Evolutionary conservation across 805 yeast genomes (phyloP), one percentile per base, ranked within the genome.

Genomic region (Danielia oregonensis): DNA sequence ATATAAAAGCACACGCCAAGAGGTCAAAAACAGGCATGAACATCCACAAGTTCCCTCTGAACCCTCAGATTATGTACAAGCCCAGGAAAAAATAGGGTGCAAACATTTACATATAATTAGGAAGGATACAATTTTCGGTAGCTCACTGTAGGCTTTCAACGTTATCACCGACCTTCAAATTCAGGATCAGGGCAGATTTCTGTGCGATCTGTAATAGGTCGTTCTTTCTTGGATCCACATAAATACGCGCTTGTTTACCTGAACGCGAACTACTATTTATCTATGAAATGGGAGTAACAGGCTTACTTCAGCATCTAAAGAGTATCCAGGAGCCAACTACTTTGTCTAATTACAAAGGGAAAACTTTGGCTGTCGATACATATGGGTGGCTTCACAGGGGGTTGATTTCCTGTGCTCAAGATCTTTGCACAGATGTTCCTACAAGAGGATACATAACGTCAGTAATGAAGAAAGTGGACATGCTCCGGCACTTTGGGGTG

Each of bases 311-410:
- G n/a, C 76, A 75, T 36, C 66, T 91, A 42, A 86, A 84, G 54
- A 77, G 83, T 18, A 82, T 86, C 26, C 93, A 84, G 49, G 71
- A 72, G 34, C 69, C 72, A 0, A 70, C 75, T 2, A 60, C 80
- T 2, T 61, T 89, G 29, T 71, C 73, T 36, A 61, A 73, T 23
- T 86, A 78, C 55, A 60, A 77, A 10, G 96, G 96, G 1, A 70
- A 80, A 49, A 78, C 84, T 0, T 62, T 89, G 27, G 99, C 95
- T 0, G 81, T 93, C n/a, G 99, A 93, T 54, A 89, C 95, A 0
- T 93, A 87, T 52, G 88, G 96, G 1, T 93, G 99, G 99, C 73
- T 93, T 4, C 99, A 93, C 59, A 76, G 86, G 43, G 89, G 93
- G 4, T 79, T 86, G 3, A 74, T 81, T 32, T 66, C 86, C 12